These are phyloP conservation scores for Acer negundo DNA, from an alignment of 345 rosid species.

Conservation along the genomic window DNA sequence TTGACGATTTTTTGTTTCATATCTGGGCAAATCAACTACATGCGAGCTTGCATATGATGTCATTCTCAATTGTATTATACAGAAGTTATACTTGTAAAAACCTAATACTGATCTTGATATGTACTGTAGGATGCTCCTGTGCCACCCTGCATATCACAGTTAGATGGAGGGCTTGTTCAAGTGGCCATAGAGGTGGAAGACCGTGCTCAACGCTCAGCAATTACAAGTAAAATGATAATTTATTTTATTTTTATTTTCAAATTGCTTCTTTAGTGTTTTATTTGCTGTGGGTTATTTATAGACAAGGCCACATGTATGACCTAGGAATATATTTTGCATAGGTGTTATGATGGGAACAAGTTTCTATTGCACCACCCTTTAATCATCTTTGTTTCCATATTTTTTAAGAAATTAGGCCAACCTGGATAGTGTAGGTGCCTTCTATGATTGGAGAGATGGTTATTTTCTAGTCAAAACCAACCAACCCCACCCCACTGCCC, in stretches of 20 bases:
- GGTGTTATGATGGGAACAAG: neutral
- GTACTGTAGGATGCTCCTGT: slow-evolving; percentile 79
- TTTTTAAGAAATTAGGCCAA: neutral
- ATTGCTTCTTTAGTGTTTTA: neutral
- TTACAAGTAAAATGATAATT: slow-evolving; percentile 58
- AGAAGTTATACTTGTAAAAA: neutral
- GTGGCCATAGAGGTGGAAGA: slow-evolving; percentile 96
- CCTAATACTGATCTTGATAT: slow-evolving; percentile 11
- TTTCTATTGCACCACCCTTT: neutral
- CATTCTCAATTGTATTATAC: neutral
- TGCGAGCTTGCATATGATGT: neutral
- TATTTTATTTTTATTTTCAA: neutral
- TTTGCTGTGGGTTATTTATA: neutral
- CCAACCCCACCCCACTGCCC: too few species aligned
- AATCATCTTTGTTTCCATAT: neutral
- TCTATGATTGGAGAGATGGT: neutral
- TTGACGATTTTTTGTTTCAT: neutral
- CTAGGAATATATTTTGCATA: neutral
- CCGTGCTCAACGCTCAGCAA: slow-evolving; percentile 92
- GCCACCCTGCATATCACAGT: slow-evolving; percentile 90
- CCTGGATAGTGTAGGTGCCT: neutral
- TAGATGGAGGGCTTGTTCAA: slow-evolving; percentile 92
- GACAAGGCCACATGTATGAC: neutral
- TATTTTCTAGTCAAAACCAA: neutral
- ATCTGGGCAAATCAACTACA: neutral